These are phyloP conservation scores for Penicillium sp. DNA, from an alignment of 2,329 filamentous ascomycete species.

Conservation along the genomic window DNA sequence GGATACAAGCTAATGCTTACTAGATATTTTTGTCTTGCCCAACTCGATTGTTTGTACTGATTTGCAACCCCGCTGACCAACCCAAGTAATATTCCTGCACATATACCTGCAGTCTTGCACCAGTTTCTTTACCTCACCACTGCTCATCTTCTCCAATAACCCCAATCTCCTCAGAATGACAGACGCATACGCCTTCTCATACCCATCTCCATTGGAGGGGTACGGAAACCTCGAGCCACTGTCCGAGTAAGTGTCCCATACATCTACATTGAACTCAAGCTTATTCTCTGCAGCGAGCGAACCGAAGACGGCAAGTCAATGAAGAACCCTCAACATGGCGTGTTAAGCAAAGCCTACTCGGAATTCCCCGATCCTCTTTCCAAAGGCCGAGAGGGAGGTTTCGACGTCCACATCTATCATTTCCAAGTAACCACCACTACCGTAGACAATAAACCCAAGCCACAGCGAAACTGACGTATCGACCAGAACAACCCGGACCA, in stretches of 20 bases:
- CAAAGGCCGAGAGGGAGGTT: slow-evolving; percentile 66
- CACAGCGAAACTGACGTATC: neutral
- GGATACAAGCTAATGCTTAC: neutral
- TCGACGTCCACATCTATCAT: slow-evolving; percentile 87
- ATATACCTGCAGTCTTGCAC: neutral
- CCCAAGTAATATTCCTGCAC: neutral
- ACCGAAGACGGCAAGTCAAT: slow-evolving; percentile 74
- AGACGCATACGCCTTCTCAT: slow-evolving; percentile 53
- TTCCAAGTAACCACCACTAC: slow-evolving; percentile 47
- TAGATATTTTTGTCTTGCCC: neutral
- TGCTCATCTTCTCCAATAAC: neutral
- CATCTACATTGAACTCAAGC: neutral
- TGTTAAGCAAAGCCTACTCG: slow-evolving; percentile 66
- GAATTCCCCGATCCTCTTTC: slow-evolving; percentile 66
- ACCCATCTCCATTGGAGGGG: slow-evolving; percentile 55
- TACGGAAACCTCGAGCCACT: slow-evolving; percentile 51
- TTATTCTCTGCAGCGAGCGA: slow-evolving; percentile 47
- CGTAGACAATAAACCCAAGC: neutral
- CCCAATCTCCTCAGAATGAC: slow-evolving; percentile 38
- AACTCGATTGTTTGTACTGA: slow-evolving; percentile 1
- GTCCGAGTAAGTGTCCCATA: slow-evolving; percentile 36
- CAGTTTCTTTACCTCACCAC: neutral
- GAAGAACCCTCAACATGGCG: slow-evolving; percentile 61
- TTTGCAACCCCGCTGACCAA: slow-evolving; percentile 1
- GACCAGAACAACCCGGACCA: slow-evolving; percentile 60